Base-by-base conservation (phyloP, 78 protist genomes). In the Guillardia theta region DNA sequence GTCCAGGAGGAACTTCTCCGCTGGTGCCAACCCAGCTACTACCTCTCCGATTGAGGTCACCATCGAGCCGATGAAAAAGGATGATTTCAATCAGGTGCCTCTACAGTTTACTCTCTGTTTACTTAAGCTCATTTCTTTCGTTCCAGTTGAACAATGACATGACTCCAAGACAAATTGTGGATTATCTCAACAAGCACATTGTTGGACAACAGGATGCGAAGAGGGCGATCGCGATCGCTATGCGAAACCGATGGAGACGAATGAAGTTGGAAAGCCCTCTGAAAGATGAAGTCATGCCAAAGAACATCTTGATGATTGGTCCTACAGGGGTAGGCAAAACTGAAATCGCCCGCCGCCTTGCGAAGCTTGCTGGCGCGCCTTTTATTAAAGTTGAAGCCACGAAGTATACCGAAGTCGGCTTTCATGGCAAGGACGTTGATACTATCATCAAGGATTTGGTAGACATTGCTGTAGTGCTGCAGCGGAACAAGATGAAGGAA, bases 341-440 rank as follows among this genome's bases (percentile, higher is more conserved):
- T 8, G 99, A 98, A 87, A 94, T 98, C 30, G 98, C 99, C 1
- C 39, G 99, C 15, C 92, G 99, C n/a, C 93, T 98, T 30, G 98
- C 99, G 18, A 97, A 96, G 64, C 70, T 98, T 36, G 83, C 97
- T 12, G 94, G 96, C 27, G 97, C 98, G 2, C 99, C 99, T 22
- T 98, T 98, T 88, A 76, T 98, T 64, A 98, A 98, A 48, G 98
- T 98, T 6, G 99, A 98, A 39, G 99, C 99, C 4, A 98, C 99
- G 0, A 98, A 97, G 94, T 98, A 95, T 94, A 98, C 99, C 6
- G 98, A 97, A 22, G 98, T 98, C 24, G 99, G 99, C 33, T 97
- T 93, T 95, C 97, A 97, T 54, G 98, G 98, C 64, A 90, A 97
- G 46, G 98, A 97, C 41, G 98, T 97, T 0, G 98, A 97, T 46